Evolutionary conservation across 2,329 filamentous ascomycete species (phyloP).

Genomic region (Peltaster fructicola): DNA sequence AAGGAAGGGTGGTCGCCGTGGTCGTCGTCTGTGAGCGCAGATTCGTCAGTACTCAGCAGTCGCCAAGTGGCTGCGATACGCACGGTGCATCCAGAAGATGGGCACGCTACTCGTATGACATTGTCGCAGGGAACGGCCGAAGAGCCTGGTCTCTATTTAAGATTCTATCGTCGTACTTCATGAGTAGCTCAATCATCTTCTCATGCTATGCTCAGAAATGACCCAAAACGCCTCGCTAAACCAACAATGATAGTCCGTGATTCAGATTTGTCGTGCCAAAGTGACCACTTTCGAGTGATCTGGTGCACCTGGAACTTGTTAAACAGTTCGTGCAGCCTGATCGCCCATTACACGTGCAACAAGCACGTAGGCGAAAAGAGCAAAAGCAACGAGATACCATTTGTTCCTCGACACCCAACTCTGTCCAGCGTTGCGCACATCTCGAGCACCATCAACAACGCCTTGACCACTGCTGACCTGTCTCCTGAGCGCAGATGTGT

Average conservation of each 20-base stretch:
- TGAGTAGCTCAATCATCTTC: constrained; percentile 2
- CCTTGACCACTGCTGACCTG: constrained; percentile 38
- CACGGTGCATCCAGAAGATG: constrained; percentile 4
- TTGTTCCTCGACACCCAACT: constrained; percentile 72
- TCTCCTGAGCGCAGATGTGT: constrained; percentile 46
- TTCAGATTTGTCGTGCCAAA: no score
- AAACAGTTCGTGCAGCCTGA: no score
- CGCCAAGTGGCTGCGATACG: constrained; percentile 2
- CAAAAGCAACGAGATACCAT: constrained; percentile 49
- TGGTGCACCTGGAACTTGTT: constrained; percentile 5
- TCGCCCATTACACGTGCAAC: constrained; percentile 56
- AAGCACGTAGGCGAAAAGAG: constrained; percentile 68
- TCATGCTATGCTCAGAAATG: no score
- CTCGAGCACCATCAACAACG: constrained; percentile 64
- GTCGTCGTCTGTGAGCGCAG: constrained; percentile 93
- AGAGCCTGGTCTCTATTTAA: constrained; percentile 20
- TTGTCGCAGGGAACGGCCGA: constrained; percentile 23
- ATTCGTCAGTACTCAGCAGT: constrained; percentile 9
- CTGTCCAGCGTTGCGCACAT: constrained; percentile 58
- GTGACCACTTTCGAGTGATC: no score
- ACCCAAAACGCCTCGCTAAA: constrained; percentile 12
- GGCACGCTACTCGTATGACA: constrained; percentile 14
- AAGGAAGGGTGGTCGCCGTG: constrained; percentile 99
- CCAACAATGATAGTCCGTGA: no score
- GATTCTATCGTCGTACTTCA: constrained; percentile 6